Conservation (phyloP, 768 basidiomycete species). For the Suillus spraguei region DNA sequence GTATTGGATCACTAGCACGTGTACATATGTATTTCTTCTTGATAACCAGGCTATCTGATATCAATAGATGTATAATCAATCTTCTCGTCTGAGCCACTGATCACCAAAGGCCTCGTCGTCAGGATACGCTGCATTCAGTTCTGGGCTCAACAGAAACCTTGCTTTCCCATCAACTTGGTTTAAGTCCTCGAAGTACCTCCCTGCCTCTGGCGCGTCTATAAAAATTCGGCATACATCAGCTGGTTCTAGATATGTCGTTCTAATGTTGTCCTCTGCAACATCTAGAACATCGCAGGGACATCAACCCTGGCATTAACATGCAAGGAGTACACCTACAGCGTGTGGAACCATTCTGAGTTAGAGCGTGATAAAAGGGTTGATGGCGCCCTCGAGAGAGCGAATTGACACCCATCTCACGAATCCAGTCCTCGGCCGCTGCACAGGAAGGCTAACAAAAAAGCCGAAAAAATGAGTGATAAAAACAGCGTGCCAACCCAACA, state of each 20-base stretch:
- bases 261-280: slow-evolving; percentile 40
- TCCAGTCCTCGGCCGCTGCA: slow-evolving; percentile 45
- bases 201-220: slow-evolving; percentile 26
- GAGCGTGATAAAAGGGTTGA: slow-evolving; percentile 53
- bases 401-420: slow-evolving; percentile 44
- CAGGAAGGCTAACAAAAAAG: slow-evolving; percentile 34
- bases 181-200: slow-evolving; percentile 42
- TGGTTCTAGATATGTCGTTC: slow-evolving; percentile 22
- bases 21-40: slow-evolving; percentile 2
- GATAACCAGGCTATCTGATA: not conserved
- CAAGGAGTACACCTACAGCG: slow-evolving; percentile 37
- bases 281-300: slow-evolving; percentile 20
- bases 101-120: slow-evolving; percentile 45
- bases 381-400: slow-evolving; percentile 40
- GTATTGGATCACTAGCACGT: not conserved
- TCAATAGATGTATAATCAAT: not conserved
- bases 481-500: not conserved
- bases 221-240: slow-evolving; percentile 27
- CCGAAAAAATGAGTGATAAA: not conserved
- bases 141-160: slow-evolving; percentile 44
- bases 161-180: slow-evolving; percentile 30
- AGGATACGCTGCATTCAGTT: slow-evolving; percentile 45
- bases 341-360: slow-evolving; percentile 36
- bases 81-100: slow-evolving; percentile 34
- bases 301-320: not conserved